Evolutionary conservation across 176 grass and related monocot genomes (phyloP).

Genomic region (Bolboschoenus planiculmis): DNA sequence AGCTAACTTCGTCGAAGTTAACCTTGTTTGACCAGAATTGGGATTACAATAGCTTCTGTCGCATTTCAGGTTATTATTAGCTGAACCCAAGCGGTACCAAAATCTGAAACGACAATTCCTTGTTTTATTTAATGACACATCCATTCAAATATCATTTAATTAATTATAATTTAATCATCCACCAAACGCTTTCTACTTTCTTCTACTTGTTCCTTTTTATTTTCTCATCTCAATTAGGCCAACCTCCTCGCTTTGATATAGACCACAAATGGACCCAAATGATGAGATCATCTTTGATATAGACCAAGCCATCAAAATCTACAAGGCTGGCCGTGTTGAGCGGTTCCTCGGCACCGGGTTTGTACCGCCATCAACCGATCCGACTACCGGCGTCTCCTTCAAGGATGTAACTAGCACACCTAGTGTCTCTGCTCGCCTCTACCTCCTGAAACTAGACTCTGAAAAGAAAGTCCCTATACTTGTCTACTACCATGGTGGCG

Average conservation of each 20-base stretch:
- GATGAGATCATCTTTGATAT: background rate
- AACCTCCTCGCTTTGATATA: too few species aligned
- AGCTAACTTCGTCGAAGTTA: background rate
- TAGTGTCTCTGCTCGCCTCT: constrained; percentile 42
- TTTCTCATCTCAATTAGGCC: too few species aligned
- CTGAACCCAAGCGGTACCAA: background rate
- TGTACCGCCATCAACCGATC: constrained; percentile 34
- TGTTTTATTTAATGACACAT: background rate
- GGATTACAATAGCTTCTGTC: background rate
- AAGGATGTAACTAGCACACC: constrained; percentile 26
- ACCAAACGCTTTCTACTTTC: background rate
- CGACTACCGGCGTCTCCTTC: constrained; percentile 41
- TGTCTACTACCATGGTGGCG: constrained; percentile 57
- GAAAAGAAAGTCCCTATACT: constrained; percentile 38
- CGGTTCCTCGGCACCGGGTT: constrained; percentile 48
- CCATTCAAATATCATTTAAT: too few species aligned
- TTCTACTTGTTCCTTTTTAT: background rate
- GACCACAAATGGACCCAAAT: background rate
- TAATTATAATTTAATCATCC: too few species aligned
- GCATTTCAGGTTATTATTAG: background rate
- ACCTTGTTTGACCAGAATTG: background rate
- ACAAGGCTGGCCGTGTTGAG: constrained; percentile 52
- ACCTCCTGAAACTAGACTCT: constrained; percentile 29
- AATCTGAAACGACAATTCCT: background rate
- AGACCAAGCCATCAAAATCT: constrained; percentile 28